These are phyloP conservation scores for Fistulifera solaris DNA, from an alignment of 108 stramenopile genomes.

Conservation along the genomic window DNA sequence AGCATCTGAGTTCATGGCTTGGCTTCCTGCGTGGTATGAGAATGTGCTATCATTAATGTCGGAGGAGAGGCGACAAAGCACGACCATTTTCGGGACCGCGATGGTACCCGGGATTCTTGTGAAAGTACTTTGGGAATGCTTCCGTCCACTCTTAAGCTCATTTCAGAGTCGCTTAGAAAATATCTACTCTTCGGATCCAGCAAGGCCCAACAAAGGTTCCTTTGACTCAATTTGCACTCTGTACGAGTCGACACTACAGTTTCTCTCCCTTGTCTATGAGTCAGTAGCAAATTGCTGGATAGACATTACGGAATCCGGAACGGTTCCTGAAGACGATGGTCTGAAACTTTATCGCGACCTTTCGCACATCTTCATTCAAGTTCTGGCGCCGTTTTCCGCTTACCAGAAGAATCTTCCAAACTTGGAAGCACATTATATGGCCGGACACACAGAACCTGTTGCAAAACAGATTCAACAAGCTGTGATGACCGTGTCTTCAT, in stretches of 20 bases:
- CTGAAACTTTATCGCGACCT: slow-evolving; percentile 32
- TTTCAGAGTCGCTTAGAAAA: slow-evolving; percentile 54
- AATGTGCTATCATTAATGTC: slow-evolving; percentile 42
- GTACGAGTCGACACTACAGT: slow-evolving; percentile 72
- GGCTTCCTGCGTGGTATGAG: slow-evolving; percentile 72
- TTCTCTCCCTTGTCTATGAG: slow-evolving; percentile 75
- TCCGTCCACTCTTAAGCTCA: slow-evolving; percentile 59
- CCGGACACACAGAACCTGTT: slow-evolving; percentile 34
- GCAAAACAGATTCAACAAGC: slow-evolving; percentile 57
- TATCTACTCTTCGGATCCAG: slow-evolving; percentile 29
- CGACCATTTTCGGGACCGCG: slow-evolving; percentile 61
- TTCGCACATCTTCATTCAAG: slow-evolving; percentile 31
- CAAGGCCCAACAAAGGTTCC: slow-evolving; percentile 21
- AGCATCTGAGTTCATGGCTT: slow-evolving; percentile 35
- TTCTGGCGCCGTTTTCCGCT: slow-evolving; percentile 63
- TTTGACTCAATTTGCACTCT: slow-evolving; percentile 58
- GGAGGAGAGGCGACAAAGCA: slow-evolving; percentile 60
- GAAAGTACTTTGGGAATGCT: slow-evolving; percentile 54
- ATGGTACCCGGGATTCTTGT: slow-evolving; percentile 51
- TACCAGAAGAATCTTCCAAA: slow-evolving; percentile 49
- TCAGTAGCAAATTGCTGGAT: slow-evolving; percentile 51
- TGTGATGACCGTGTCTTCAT: slow-evolving; percentile 18
- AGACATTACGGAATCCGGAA: slow-evolving; percentile 29
- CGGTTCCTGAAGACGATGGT: slow-evolving; percentile 19
- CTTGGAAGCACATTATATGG: slow-evolving; percentile 46